phyloP scores from a whole-genome alignment of 2,329 filamentous ascomycete species.

The Huntiella moniliformis region DNA sequence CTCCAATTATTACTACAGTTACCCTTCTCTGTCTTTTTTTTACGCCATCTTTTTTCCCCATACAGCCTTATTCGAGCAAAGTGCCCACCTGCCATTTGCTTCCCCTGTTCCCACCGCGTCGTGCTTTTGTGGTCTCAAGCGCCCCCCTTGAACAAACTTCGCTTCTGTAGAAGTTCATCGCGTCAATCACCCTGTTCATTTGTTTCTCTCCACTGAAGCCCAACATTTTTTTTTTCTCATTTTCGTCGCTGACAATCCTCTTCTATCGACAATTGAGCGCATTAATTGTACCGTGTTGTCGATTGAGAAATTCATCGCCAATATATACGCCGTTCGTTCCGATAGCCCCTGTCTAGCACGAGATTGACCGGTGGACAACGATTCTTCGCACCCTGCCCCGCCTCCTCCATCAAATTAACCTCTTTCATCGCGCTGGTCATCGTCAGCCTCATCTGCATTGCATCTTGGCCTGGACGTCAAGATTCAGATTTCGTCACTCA shows the following conservation, averaged over 20 bases:
- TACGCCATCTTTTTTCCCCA: not conserved
- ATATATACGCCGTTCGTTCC: too few relatives aligned
- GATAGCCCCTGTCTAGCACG: too few relatives aligned
- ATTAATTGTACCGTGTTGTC: not conserved
- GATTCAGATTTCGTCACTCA: not conserved
- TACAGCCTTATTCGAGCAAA: slow-evolving; percentile 3
- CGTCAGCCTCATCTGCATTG: not conserved
- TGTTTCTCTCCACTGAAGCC: not conserved
- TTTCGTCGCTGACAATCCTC: not conserved
- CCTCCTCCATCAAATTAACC: not conserved
- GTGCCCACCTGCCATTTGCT: slow-evolving; percentile 1
- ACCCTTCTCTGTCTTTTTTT: not conserved
- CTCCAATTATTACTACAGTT: not conserved
- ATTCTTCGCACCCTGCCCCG: not conserved
- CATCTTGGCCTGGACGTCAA: not conserved
- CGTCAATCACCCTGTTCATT: not conserved
- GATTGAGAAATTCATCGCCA: too few relatives aligned
- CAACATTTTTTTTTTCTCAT: not conserved
- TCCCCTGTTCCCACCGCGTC: slow-evolving; percentile 3
- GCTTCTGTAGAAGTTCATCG: not conserved
- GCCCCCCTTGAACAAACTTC: slow-evolving; percentile 1
- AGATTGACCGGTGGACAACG: too few relatives aligned
- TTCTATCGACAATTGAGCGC: not conserved
- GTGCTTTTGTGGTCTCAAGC: not conserved
- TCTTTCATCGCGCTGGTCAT: not conserved